These are phyloP conservation scores for Heliosperma pusillum DNA, from an alignment of 148 eudicot genomes.

Conservation along the genomic window DNA sequence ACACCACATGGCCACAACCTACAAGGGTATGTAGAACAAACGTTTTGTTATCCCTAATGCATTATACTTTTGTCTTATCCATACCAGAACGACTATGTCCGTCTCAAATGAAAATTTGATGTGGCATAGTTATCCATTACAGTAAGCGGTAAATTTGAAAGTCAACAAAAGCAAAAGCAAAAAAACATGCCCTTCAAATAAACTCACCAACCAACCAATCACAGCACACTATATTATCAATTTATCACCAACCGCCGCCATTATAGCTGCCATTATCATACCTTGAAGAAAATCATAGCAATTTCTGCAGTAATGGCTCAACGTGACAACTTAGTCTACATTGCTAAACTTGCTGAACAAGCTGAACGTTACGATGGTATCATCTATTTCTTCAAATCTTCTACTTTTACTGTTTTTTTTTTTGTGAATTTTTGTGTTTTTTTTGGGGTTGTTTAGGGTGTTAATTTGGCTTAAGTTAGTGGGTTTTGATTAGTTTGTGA, in stretches of 20 bases:
- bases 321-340: slow-evolving; percentile 14
- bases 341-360: slow-evolving; percentile 22
- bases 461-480: not conserved
- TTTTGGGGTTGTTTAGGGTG: not conserved
- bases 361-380: slow-evolving; percentile 19
- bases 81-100: no score
- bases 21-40: no score
- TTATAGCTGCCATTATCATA: not conserved
- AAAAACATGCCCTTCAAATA: not conserved
- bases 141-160: not conserved
- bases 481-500: not conserved
- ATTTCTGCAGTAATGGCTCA: not conserved
- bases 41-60: no score
- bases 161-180: not conserved
- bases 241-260: not conserved
- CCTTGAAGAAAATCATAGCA: not conserved
- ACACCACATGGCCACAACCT: no score
- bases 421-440: not conserved
- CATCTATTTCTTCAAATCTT: not conserved
- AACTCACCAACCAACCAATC: slow-evolving; percentile 7
- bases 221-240: not conserved
- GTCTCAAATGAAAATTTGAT: no score
- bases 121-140: not conserved
- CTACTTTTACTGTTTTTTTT: not conserved
- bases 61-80: no score